Conservation (phyloP, 768 basidiomycete species). For the Tricholoma bakamatsutake region DNA sequence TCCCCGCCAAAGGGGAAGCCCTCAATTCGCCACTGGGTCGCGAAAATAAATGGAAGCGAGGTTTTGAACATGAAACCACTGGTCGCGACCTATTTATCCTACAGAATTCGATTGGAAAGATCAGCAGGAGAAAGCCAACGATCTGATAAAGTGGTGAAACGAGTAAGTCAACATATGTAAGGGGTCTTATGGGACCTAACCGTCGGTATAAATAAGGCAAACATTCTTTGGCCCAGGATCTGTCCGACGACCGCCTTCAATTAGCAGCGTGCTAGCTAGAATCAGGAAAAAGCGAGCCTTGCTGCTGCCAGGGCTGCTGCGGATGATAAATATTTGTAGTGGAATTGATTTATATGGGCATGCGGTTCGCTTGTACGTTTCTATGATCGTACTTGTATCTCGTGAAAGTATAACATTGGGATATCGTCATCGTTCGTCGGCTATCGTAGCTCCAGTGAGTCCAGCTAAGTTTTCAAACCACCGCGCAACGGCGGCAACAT, state of each 20-base stretch:
- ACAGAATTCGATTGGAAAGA: not conserved
- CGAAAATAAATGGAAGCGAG: not conserved
- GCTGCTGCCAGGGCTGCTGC: too few relatives aligned
- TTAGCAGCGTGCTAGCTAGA: too few relatives aligned
- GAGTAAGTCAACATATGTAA: not conserved
- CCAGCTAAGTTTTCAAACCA: conserved; percentile 81
- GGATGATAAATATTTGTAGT: too few relatives aligned
- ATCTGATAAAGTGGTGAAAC: not conserved
- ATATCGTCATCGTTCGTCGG: not conserved
- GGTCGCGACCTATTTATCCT: too few relatives aligned
- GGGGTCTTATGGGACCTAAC: not conserved
- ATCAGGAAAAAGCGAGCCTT: too few relatives aligned
- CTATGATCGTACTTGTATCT: not conserved
- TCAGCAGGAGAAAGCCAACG: not conserved
- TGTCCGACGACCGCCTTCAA: too few relatives aligned
- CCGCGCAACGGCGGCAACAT: conserved; percentile 54
- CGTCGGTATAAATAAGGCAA: not conserved
- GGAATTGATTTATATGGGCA: too few relatives aligned
- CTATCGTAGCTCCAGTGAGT: conserved; percentile 18
- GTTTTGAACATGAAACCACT: not conserved
- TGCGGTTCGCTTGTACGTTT: too few relatives aligned
- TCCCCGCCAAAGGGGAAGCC: too few relatives aligned
- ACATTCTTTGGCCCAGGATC: not conserved
- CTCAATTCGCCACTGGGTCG: not conserved
- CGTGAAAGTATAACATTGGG: not conserved